These are phyloP conservation scores for Hemerocallis citrina DNA, from an alignment of 106 monocot species.

Conservation along the genomic window DNA sequence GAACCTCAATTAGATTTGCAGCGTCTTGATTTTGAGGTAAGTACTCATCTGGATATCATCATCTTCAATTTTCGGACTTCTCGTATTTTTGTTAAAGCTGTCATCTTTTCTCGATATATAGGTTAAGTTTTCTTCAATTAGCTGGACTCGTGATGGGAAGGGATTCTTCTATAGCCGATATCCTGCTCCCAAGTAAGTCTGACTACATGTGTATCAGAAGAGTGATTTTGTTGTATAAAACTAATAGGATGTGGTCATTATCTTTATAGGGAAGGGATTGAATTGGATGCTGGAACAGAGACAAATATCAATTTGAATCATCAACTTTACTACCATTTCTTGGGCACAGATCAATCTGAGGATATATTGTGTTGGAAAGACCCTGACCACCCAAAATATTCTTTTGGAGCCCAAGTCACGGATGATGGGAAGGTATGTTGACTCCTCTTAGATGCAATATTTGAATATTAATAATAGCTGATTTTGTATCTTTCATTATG, in stretches of 20 bases:
- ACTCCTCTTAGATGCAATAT: background rate
- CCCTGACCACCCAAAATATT: constrained; percentile 71
- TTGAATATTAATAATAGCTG: no score
- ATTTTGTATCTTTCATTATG: no score
- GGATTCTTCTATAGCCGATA: constrained; percentile 95
- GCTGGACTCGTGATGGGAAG: constrained; percentile 87
- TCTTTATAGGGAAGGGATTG: constrained; percentile 36
- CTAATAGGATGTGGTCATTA: background rate
- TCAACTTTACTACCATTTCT: constrained; percentile 79
- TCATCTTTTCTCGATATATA: constrained; percentile 11
- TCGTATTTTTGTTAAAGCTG: no score
- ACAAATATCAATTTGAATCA: constrained; percentile 92
- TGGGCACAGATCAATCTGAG: constrained; percentile 90
- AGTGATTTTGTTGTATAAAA: background rate
- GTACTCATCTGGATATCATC: no score
- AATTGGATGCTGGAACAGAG: constrained; percentile 94
- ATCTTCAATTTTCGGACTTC: no score
- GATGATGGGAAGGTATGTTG: constrained; percentile 83
- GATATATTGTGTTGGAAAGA: constrained; percentile 95
- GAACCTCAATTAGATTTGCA: no score
- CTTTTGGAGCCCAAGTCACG: constrained; percentile 44
- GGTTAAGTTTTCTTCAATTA: constrained; percentile 90
- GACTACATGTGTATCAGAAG: background rate
- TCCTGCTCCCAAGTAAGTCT: constrained; percentile 76
- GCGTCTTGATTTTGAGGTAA: no score